Evolutionary conservation across 371 early-diverging fungal genomes (phyloP), one percentile per base, ranked within the genome.

Genomic region (Neoconidiobolus thromboides): DNA sequence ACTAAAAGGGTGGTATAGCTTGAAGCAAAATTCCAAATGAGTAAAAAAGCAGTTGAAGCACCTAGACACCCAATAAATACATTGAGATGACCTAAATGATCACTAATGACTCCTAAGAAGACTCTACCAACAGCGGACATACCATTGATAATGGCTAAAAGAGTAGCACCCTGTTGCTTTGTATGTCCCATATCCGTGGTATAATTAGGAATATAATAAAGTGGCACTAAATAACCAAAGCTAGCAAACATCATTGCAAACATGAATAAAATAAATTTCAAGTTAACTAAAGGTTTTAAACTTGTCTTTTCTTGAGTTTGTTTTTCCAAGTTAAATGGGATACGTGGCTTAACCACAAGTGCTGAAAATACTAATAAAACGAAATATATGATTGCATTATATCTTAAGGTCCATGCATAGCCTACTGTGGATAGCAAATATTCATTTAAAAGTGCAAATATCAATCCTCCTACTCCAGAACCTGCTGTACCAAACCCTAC

Each of bases 401-500:
- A 14, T 37, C 70, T 68, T 15, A 70, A 67, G 7, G 70, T 66
- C 70, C 70, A 70, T 54, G 46, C 48, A 6, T 62, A 62, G 3
- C 66, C 70, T 41, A 70, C 55, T 2, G 36, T 9, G n/a, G 64
- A 61, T n/a, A 70, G 60, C 39, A 70, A 55, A 1, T 64, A 63
- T 43, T 63, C 62, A 3, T 68, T 64, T 9, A 65, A 62, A 37
- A 65, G 68, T 1, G 66, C 65, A 43, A 67, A 69, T 39, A 49
- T 71, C 39, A 83, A 58, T 0, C 82, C 82, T 43, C 85, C 85
- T 9, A 81, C 57, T 0, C 83, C 83, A 40, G 75, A 68, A 36
- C 83, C 86, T 6, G 81, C 68, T 12, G 77, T 73, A 40, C 76
- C 81, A 26, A 86, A 64, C 6, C 83, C 86, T 2, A 75, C 67